A percentile compares a stretch with the other conserved stretches of the same genome.
Conservation (phyloP, 768 basidiomycete genomes). For the Boletus vermiculosoides region DNA sequence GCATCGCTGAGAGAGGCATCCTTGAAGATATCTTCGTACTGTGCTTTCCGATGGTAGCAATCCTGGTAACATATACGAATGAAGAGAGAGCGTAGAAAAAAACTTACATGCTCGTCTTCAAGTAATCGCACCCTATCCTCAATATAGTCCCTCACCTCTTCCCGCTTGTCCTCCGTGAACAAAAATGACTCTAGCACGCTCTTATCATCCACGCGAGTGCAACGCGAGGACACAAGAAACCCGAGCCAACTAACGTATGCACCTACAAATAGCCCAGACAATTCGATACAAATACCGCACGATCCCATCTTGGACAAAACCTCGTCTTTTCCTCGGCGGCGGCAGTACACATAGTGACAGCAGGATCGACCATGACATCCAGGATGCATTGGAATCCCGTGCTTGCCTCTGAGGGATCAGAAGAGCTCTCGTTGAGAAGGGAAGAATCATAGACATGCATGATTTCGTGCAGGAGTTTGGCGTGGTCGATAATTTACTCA, state of each 20-base stretch:
- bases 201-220: too few relatives aligned
- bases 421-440: too few relatives aligned
- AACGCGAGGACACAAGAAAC: conserved; percentile 1
- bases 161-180: too few relatives aligned
- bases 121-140: conserved; percentile 63
- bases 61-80: too few relatives aligned
- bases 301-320: conserved; percentile 71
- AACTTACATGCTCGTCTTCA: conserved; percentile 80
- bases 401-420: too few relatives aligned
- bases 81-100: background rate
- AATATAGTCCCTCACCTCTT: too few relatives aligned
- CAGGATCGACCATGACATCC: conserved; percentile 75
- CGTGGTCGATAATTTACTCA: conserved; percentile 79
- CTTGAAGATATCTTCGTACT: conserved; percentile 26
- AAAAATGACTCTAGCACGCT: conserved; percentile 40
- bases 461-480: conserved; percentile 83
- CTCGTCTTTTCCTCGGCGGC: conserved; percentile 66
- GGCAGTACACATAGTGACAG: conserved; percentile 67
- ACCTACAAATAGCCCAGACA: conserved; percentile 84
- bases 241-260: conserved; percentile 16
- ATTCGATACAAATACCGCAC: conserved; percentile 80
- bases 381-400: background rate
- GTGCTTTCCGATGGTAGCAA: background rate
- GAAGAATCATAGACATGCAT: too few relatives aligned
- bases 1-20: conserved; percentile 31